Base-by-base conservation (phyloP, 306 rosid genomes). In the Prunus mongolica region DNA sequence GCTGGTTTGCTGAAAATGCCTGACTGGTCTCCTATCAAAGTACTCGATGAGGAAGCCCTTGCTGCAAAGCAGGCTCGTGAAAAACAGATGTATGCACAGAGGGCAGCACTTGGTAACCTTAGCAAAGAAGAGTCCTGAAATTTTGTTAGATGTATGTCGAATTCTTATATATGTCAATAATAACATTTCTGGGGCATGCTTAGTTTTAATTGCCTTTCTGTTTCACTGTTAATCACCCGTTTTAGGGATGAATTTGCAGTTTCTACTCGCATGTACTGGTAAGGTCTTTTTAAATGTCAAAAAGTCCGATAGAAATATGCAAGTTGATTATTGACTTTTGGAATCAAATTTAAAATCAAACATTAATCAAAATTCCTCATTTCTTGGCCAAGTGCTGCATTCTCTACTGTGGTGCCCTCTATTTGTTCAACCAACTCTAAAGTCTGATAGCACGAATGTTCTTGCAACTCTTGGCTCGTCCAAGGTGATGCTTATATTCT, bases 31-130 rank as follows among this genome's bases (percentile, higher is more conserved):
- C 99, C 97, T 0, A 91, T 95, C 79, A 78, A 45, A 78, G 79
- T 92, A 55, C 93, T 95, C 10, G 93, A 95, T 13, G 99, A 95
- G 71, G 98, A 92, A 82, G 96, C 86, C 62, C 83, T 89, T 30
- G 96, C 98, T 74, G 88, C 83, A 19, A 95, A 92, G 78, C 81
- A 81, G 76, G 97, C 90, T 73, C 89, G 77, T 75, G 92, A 95
- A 69, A 84, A 89, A 65, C 81, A 91, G 80, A 81, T 88, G 58
- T 84, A 82, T 69, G 86, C 88, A 3, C 97, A 89, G 68, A 86
- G 86, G 74, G 92, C 69, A 16, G 90, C 72, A 16, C 81, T 89
- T 65, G 91, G 90, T 12, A 80, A 78, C 67, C 79, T 92, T 19
- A 87, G 77, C 79, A 84, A 90, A 69, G 89, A 89, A 77, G 88